Evolutionary conservation across 108 stramenopile genomes (phyloP), one percentile per base, ranked within the genome.

Genomic region (Fragilariopsis cylindrus): DNA sequence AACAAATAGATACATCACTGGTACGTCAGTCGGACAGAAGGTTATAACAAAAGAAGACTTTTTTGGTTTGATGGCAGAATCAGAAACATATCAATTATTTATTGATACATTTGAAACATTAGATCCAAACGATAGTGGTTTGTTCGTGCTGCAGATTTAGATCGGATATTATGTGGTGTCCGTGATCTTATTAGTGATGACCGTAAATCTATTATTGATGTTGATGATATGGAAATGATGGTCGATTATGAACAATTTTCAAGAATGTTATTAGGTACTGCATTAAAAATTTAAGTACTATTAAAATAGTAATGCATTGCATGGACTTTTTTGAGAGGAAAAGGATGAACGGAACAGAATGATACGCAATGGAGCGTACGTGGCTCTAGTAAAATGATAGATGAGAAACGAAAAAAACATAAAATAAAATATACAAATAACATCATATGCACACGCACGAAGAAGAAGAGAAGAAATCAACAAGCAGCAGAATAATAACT

Each of bases 41-140:
- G 86, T 72, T 3, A 82, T 95, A 30, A 83, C 75, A 55, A 72
- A 77, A 15, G 46, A 75, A 5, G 94, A 91, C 50, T 95, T 95
- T 72, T 81, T 92, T 81, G 94, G 91, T 8, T 80, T 95, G 54
- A 95, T 95, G 89, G 94, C 94, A 45, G 91, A 95, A 71, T 90
- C 90, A 0, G 94, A 95, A 65, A 91, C 91, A 48, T 92, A 88
- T 71, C 78, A 90, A 57, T 78, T 95, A 71, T 95, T 95, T 74
- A 69, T 80, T 48, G 94, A 95, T 40, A 92, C 91, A 0, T 95
- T 95, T 71, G 52, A 74, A 21, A 76, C 83, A 39, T 81, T 95
- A 62, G 94, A 95, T 80, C 74, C 57, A 18, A 56, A 88, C 19
- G 86, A 90, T 63, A 79, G 84, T 4, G 93, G 93, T 94, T 84